Percentiles rank a stretch among this genome's conserved stretches.
phyloP scores from a whole-genome alignment of 768 basidiomycete species.

The Kwoniella heveanensis region DNA sequence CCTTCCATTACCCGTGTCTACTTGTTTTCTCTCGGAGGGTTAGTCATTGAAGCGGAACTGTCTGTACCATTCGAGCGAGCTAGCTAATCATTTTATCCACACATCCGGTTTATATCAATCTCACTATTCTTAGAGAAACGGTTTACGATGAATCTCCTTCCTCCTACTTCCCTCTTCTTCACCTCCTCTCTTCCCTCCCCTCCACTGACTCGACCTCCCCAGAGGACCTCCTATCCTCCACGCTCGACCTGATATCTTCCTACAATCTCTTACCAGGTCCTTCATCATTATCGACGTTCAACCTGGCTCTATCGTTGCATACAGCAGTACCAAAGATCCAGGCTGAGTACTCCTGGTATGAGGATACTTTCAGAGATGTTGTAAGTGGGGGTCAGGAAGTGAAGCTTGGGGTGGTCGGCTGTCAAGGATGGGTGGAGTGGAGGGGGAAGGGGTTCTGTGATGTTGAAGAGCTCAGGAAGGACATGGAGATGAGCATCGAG shows the following conservation, averaged over 20 bases:
- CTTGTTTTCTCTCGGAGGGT: background rate
- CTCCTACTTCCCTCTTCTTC: slow-evolving; percentile 75
- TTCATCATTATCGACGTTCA: slow-evolving; percentile 63
- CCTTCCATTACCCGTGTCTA: background rate
- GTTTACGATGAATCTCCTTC: slow-evolving; percentile 71
- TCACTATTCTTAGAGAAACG: slow-evolving; percentile 62
- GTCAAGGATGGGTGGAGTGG: slow-evolving; percentile 55
- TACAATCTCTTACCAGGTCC: slow-evolving; percentile 61
- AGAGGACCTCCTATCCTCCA: slow-evolving; percentile 54
- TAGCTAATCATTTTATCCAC: too few species aligned
- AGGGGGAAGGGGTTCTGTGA: slow-evolving; percentile 50
- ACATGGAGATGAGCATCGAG: slow-evolving; percentile 50
- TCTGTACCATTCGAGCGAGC: too few species aligned
- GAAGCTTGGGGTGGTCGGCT: slow-evolving; percentile 33
- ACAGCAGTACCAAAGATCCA: slow-evolving; percentile 77
- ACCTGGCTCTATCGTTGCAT: slow-evolving; percentile 76
- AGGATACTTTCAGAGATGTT: slow-evolving; percentile 32
- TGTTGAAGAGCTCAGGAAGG: slow-evolving; percentile 41
- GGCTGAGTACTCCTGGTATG: slow-evolving; percentile 78
- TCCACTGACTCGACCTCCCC: slow-evolving; percentile 43
- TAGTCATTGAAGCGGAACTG: too few species aligned
- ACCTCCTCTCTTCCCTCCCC: slow-evolving; percentile 62
- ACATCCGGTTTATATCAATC: too few species aligned
- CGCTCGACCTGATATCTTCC: slow-evolving; percentile 30
- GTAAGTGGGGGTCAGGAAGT: slow-evolving; percentile 29